Base-by-base conservation (phyloP, 352 stramenopile species). In the Pythium grandisporangium region DNA sequence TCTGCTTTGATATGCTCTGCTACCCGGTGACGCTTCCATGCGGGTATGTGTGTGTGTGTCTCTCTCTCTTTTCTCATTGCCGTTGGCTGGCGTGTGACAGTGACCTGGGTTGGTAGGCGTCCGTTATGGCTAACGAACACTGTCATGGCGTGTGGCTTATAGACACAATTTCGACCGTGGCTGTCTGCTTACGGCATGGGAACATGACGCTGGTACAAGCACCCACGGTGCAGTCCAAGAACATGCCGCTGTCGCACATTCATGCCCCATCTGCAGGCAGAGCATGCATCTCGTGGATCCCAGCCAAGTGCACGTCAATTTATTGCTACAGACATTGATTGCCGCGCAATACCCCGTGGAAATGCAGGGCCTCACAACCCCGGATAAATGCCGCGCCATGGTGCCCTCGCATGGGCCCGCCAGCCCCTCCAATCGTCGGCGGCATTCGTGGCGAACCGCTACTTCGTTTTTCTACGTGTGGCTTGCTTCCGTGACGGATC, bases 101-200 rank as follows among this genome's bases (percentile, higher is more conserved):
- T n/a, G n/a, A n/a, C n/a, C n/a, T n/a, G n/a, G 35, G 27, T 32
- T 32, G 14, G 27, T 5, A n/a, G 7, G 3, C n/a, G 3, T 21
- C 2, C 40, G 17, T 26, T 5, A 2, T 30, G 17, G 25, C 17
- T 37, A 22, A 39, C 17, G 34, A 12, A 39, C 10, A 10, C 11
- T 10, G 12, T 39, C 8, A 17, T 39, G n/a, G 17, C 8, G 20
- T 24, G 20, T 24, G 34, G n/a, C n/a, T n/a, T 43, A 7, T 27
- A 89, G 76, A n/a, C 76, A 89, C 55, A 89, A 89, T 56, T 89
- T 87, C 44, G 76, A 89, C 46, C 73, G 76, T 7, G 76, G 76
- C 6, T 89, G 76, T 46, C 76, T 89, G 21, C 43, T 89, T 19
- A 71, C 58, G 1, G 75, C 75, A 5, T 89, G 75, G 75, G 43